Base-by-base conservation (phyloP, 139 green algal species). In the Volvox reticuliferus region DNA sequence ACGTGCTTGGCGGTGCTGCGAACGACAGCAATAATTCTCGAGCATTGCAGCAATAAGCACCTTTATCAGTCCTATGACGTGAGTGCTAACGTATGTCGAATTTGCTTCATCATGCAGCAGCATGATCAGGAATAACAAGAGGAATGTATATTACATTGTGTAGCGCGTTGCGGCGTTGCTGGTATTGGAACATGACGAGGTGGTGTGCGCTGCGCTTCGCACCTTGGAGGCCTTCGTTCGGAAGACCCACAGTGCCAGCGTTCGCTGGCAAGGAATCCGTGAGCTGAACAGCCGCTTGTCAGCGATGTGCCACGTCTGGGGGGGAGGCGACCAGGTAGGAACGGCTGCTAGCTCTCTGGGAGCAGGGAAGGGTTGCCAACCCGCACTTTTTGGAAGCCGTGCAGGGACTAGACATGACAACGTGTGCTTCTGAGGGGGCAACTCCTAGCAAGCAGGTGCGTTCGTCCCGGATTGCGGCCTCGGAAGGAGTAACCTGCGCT, bases 41-140 rank as follows among this genome's bases (percentile, higher is more conserved):
- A 99, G 69, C 98, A 99, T 83, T 98, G 97, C 95, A 95, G 87
- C 84, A 99, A 98, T 94, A 99, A 98, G 91, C 95, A 98, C 76
- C 88, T 98, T 67, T 99, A 99, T 91, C 89, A 93, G 17, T 99
- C 97, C 1, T 93, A 95, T n/a, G 97, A 99, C 93, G 97, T 99
- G 78, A 89, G 94, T 84, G 36, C 65, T 12, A 12, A 73, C 24
- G 16, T 28, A 62, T 55, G 44, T 55, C 44, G 44, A 55, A 55
- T 55, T 55, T 55, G 44, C 44, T 14, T 5, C 44, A 9, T 14
- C 44, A 55, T 55, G 44, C 44, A 55, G 44, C 44, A 9, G 9
- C 44, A 55, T 55, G 44, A 14, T 55, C 44, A 55, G 44, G 9
- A 55, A 55, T 55, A 55, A 55, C 9, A 14, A 55, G 9, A 55